Evolutionary conservation across 2,329 filamentous ascomycete genomes (phyloP).

Genomic region (Cadophora sp.): DNA sequence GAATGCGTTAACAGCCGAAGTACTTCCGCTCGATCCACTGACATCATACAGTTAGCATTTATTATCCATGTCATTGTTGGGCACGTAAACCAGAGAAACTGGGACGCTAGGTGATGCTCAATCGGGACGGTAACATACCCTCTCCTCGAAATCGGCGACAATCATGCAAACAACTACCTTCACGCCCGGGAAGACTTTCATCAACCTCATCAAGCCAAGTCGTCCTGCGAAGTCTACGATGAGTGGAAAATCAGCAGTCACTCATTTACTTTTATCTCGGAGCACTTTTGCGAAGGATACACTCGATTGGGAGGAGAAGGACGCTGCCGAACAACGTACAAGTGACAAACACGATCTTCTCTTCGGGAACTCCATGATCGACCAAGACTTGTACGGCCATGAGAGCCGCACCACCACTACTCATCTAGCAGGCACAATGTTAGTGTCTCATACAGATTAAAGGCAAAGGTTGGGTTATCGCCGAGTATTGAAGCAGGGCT

Average conservation of each 20-base stretch:
- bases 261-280: too few relatives aligned
- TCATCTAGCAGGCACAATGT: constrained; percentile 63
- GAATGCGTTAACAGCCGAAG: constrained; percentile 27
- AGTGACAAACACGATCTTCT: constrained; percentile 89
- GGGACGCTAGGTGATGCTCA: too few relatives aligned
- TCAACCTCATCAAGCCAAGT: constrained; percentile 82
- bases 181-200: constrained; percentile 87
- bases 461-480: background rate
- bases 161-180: constrained; percentile 86
- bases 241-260: background rate
- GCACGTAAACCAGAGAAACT: background rate
- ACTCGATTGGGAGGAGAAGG: background rate
- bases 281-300: background rate
- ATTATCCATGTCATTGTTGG: background rate
- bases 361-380: constrained; percentile 87
- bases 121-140: constrained; percentile 47
- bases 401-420: constrained; percentile 80
- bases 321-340: constrained; percentile 46
- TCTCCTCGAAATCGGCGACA: constrained; percentile 79
- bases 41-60: background rate
- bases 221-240: constrained; percentile 73
- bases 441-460: background rate
- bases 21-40: constrained; percentile 32
- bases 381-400: constrained; percentile 98
- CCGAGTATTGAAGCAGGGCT: too few relatives aligned